These are phyloP conservation scores for Vitis riparia DNA, from an alignment of 164 flowering plant genomes.

Conservation along the genomic window DNA sequence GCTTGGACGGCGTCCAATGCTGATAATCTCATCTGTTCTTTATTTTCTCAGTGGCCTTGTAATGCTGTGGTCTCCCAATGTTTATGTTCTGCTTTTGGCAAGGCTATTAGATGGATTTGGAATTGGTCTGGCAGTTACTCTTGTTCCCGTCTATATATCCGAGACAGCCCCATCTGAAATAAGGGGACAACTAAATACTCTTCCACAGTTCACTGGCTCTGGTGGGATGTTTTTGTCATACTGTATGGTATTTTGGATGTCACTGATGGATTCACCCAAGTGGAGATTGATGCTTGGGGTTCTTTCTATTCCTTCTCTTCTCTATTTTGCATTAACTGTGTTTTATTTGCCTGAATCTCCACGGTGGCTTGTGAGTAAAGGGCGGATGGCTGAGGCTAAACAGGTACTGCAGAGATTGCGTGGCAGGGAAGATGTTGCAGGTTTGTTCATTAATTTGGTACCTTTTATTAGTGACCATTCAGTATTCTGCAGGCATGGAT, in stretches of 20 bases:
- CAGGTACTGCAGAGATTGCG: conserved; percentile 28
- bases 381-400: conserved; percentile 37
- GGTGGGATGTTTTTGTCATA: conserved; percentile 38
- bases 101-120: conserved; percentile 42
- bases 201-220: conserved; percentile 38
- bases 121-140: conserved; percentile 38
- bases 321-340: conserved; percentile 23
- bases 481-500: conserved; percentile 2
- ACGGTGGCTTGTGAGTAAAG: conserved; percentile 41
- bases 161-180: conserved; percentile 44
- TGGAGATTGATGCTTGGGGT: conserved; percentile 47
- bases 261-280: conserved; percentile 25
- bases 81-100: conserved; percentile 33
- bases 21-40: conserved; percentile 30
- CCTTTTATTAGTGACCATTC: conserved; percentile 5
- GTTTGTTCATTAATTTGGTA: too few relatives aligned
- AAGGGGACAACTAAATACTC: conserved; percentile 35
- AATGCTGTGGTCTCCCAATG: conserved; percentile 44
- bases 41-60: conserved; percentile 35
- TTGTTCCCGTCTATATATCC: conserved; percentile 41
- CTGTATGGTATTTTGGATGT: conserved; percentile 39
- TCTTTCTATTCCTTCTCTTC: conserved; percentile 33
- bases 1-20: conserved; percentile 41
- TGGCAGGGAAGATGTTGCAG: conserved; percentile 33
- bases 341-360: conserved; percentile 42